A percentile compares a stretch with the other conserved stretches of the same genome.
phyloP scores from a whole-genome alignment of 2,329 filamentous ascomycete genomes.

The Chrysoporthe cubensis region DNA sequence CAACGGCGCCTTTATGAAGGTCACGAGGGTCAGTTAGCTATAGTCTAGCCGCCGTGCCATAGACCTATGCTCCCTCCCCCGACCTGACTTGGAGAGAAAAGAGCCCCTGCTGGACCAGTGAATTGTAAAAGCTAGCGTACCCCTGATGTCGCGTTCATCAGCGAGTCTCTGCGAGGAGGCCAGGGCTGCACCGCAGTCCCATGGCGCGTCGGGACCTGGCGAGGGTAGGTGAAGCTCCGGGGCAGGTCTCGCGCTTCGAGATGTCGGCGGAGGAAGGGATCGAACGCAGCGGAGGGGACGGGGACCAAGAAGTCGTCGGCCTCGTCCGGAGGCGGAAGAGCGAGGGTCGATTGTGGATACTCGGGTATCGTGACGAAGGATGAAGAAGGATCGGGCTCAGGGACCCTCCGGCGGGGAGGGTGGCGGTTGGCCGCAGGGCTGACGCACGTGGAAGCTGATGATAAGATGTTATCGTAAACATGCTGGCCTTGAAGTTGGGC shows the following conservation, averaged over 20 bases:
- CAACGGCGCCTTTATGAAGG: slow-evolving; percentile 9
- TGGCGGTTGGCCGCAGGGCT: slow-evolving; percentile 22
- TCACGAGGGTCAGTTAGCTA: slow-evolving; percentile 24
- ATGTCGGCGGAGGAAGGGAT: slow-evolving; percentile 57
- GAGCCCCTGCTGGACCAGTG: background rate
- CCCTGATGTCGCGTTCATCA: slow-evolving; percentile 43
- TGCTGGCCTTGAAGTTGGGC: slow-evolving; percentile 15
- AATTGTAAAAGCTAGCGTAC: slow-evolving; percentile 22
- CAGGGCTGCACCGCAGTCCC: slow-evolving; percentile 41
- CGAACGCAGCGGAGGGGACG: slow-evolving; percentile 57
- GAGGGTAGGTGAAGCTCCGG: slow-evolving; percentile 12
- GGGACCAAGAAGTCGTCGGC: slow-evolving; percentile 48
- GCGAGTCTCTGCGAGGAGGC: slow-evolving; percentile 54
- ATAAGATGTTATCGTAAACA: slow-evolving; percentile 26
- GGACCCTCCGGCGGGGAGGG: slow-evolving; percentile 22
- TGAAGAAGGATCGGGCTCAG: slow-evolving; percentile 25
- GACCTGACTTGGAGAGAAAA: background rate
- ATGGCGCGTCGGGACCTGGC: slow-evolving; percentile 20
- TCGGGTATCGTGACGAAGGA: slow-evolving; percentile 23
- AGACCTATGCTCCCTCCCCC: background rate
- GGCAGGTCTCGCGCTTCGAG: slow-evolving; percentile 41
- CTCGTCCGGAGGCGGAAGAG: slow-evolving; percentile 31
- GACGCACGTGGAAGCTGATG: slow-evolving; percentile 24
- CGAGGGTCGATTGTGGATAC: slow-evolving; percentile 22
- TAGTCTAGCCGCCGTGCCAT: slow-evolving; percentile 8